phyloP scores from a whole-genome alignment of 1,284 basidiomycete species.

The Termitomyces sp. region DNA sequence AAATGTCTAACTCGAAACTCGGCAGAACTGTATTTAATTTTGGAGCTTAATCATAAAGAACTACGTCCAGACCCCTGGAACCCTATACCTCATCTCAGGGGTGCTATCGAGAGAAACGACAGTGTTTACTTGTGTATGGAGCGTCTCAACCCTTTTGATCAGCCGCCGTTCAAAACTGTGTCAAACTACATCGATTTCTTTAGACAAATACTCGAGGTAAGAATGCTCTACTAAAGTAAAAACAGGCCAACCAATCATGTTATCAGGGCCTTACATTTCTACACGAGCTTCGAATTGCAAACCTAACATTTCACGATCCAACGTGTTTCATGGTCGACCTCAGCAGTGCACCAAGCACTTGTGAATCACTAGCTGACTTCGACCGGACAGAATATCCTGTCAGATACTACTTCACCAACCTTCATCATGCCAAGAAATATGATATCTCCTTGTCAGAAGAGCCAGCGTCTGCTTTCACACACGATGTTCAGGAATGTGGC shows the following conservation, averaged over 20 bases:
- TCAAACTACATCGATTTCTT: slow-evolving; percentile 46
- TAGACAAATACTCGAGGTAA: slow-evolving; percentile 43
- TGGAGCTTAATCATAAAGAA: slow-evolving; percentile 37
- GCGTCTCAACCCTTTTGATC: slow-evolving; percentile 36
- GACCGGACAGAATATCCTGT: slow-evolving; percentile 39
- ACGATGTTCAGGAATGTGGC: slow-evolving; percentile 38
- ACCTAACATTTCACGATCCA: slow-evolving; percentile 28
- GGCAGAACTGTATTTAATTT: slow-evolving; percentile 34
- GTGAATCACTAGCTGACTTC: slow-evolving; percentile 22
- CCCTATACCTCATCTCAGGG: slow-evolving; percentile 39
- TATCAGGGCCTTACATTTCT: slow-evolving; percentile 43
- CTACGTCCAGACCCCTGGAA: slow-evolving; percentile 48
- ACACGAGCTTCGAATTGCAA: slow-evolving; percentile 40
- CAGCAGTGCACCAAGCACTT: slow-evolving; percentile 25
- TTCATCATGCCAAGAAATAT: slow-evolving; percentile 28
- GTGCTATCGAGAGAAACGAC: slow-evolving; percentile 35
- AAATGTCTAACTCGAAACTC: slow-evolving; percentile 28
- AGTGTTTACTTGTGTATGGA: slow-evolving; percentile 38
- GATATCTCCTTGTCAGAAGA: slow-evolving; percentile 10
- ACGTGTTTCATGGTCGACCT: slow-evolving; percentile 42
- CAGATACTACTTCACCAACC: slow-evolving; percentile 42
- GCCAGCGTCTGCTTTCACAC: slow-evolving; percentile 22
- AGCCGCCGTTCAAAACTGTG: slow-evolving; percentile 38
- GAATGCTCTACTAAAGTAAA: not conserved
- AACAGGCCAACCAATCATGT: not conserved